Base-by-base conservation (phyloP, 192 early-diverging fungal species). In the Backusella westeae region DNA sequence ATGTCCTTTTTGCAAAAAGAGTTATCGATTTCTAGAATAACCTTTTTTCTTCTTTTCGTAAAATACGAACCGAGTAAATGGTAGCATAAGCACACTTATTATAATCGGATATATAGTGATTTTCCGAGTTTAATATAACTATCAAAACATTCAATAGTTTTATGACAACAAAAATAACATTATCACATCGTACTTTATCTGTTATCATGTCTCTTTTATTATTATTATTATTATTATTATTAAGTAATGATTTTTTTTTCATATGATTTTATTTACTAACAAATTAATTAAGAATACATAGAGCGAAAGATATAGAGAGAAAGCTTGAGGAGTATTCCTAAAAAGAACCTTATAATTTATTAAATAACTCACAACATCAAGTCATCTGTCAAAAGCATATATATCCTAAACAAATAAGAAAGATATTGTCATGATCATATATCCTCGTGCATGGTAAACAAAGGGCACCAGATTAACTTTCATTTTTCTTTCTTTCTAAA, bases 121-220 rank as follows among this genome's bases (percentile, higher is more conserved):
- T 56, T 56, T 56, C 53, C 53, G 19, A 56, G 68, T 39, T 39
- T 38, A 38, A 69, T 39, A 38, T 35, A 69, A 10, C 36, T 38
- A 69, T 69, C 42, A 44, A 44, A 44, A 35, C 66, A 35, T 34
- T 67, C 7, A 67, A 67, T 29, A 65, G 66, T 35, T 67, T 67
- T 65, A 65, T 19, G 42, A 44, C 42, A 44, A 44, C 42, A 44
- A 44, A 32, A 3, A 32, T 14, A 44, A 44, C 42, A 44, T 14
- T 44, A 17, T 44, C 15, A 44, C 14, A 14, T 19, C 42, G 12
- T 19, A 44, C 42, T 44, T 44, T 17, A 44, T 44, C 42, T 44
- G 15, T 44, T 44, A 44, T 17, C 42, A 17, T 19, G 42, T 19
- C 6, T n/a, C 17, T n/a, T 49, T 49, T 49, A n/a, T 44, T 44